phyloP scores from a whole-genome alignment of 495 filamentous ascomycete species.

The Podospora pseudoanserina region DNA sequence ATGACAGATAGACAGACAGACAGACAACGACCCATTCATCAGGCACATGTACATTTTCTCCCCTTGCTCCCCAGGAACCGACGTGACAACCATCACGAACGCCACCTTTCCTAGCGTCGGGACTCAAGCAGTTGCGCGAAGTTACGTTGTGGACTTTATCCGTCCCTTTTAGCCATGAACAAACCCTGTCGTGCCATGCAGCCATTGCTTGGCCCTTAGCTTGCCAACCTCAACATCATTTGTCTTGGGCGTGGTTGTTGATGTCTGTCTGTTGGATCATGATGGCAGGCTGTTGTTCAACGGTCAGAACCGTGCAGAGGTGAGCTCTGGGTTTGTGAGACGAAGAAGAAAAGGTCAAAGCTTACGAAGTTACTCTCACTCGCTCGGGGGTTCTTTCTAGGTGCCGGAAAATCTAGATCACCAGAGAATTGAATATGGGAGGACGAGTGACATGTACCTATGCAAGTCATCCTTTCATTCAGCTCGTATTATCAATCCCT shows the following conservation, averaged over 20 bases:
- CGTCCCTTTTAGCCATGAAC: slow-evolving; percentile 15
- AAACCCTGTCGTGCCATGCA: slow-evolving; percentile 1
- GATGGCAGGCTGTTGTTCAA: not conserved
- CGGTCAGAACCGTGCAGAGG: not conserved
- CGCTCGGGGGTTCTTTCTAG: not conserved
- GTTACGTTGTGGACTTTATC: slow-evolving; percentile 10
- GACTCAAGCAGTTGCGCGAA: slow-evolving; percentile 12
- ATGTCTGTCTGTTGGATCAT: not conserved
- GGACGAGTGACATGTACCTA: too few relatives aligned
- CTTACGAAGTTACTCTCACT: not conserved
- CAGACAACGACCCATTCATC: not conserved
- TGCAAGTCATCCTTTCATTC: not conserved
- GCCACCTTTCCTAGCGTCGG: slow-evolving; percentile 16
- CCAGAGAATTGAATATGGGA: too few relatives aligned
- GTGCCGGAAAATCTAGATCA: not conserved
- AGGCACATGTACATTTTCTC: not conserved
- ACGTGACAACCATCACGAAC: not conserved
- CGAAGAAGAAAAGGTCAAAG: not conserved
- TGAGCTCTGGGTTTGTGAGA: not conserved
- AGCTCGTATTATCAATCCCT: not conserved
- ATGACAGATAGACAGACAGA: not conserved
- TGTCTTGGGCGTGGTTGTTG: not conserved
- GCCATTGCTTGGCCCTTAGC: not conserved
- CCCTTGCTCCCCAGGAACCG: slow-evolving; percentile 8
- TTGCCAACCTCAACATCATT: not conserved